Evolutionary conservation across 192 early-diverging fungal genomes (phyloP), one percentile per base, ranked within the genome.

Genomic region (Bifiguratus adelaidae): DNA sequence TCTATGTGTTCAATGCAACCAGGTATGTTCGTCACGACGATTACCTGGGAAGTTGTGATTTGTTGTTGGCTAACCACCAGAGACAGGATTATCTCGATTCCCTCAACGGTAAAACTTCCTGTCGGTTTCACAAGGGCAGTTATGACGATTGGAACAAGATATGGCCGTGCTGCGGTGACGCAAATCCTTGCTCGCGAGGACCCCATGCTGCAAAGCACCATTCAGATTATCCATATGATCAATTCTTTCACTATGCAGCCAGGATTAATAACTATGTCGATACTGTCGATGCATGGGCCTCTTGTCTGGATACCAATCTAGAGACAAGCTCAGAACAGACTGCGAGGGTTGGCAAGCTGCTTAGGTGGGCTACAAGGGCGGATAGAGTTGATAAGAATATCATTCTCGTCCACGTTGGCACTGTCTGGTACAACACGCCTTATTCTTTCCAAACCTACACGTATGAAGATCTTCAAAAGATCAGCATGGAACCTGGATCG

Each of bases 391-490:
- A 36, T 19, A 56, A 70, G 44, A 50, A 48, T 7, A 50, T 58
- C 46, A 56, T 73, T 33, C 30, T 69, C 11, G 53, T 73, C 36
- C 58, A 49, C 45, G 50, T 67, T 27, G 70, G 70, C 18, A 40
- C 41, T 0, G 48, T 70, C n/a, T 47, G 30, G 32, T 62, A 15
- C 33, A 52, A 60, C 1, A 15, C 7, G 21, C 38, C 52, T 6
- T 62, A 65, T 35, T 55, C 54, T 45, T 64, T 73, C 36, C 57
- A 60, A 4, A 50, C 44, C 0, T 59, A 50, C 36, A 55, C 51
- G 16, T 16, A 40, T 2, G 48, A 54, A 3, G 55, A 53, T 1
- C 25, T 66, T 22, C 50, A 56, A 37, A 42, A 48, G 8, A 27
- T 38, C 12, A 60, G 60, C 12, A 24, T 34, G 2, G 42, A 37